Percentiles rank a stretch among this genome's conserved stretches.
These are phyloP conservation scores for Gossypium trilobum DNA, from an alignment of 441 rosid genomes.

Conservation along the genomic window DNA sequence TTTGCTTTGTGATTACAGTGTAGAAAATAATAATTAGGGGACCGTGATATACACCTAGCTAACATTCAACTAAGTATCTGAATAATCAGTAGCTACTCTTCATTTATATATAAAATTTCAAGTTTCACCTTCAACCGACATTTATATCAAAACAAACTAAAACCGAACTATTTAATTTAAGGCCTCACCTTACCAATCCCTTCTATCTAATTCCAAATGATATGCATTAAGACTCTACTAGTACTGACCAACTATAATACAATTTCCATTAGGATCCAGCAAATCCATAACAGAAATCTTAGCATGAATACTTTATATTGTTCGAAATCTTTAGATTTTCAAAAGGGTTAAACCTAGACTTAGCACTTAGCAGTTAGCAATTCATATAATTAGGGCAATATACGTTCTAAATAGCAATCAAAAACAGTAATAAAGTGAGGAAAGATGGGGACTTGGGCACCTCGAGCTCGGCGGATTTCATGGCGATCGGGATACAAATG, in stretches of 20 bases:
- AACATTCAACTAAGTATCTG: neutral
- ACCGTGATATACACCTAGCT: neutral
- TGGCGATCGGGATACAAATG: conserved; percentile 84
- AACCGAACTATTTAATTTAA: neutral
- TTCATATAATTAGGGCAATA: neutral
- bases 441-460: conserved; percentile 23
- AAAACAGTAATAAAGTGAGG: neutral
- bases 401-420: neutral
- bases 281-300: neutral
- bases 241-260: neutral
- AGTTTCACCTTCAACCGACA: neutral
- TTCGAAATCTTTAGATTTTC: neutral
- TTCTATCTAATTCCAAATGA: neutral
- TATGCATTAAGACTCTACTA: neutral
- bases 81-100: neutral
- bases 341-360: neutral
- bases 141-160: neutral
- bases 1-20: neutral
- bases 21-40: neutral
- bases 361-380: no score
- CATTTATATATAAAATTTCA: neutral
- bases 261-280: neutral
- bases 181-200: neutral
- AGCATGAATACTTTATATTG: neutral
- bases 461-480: conserved; percentile 91